Percentiles rank a stretch among this genome's conserved stretches.
These are phyloP conservation scores for Camellia granthamiana DNA, from an alignment of 148 eudicot genomes.

Conservation along the genomic window DNA sequence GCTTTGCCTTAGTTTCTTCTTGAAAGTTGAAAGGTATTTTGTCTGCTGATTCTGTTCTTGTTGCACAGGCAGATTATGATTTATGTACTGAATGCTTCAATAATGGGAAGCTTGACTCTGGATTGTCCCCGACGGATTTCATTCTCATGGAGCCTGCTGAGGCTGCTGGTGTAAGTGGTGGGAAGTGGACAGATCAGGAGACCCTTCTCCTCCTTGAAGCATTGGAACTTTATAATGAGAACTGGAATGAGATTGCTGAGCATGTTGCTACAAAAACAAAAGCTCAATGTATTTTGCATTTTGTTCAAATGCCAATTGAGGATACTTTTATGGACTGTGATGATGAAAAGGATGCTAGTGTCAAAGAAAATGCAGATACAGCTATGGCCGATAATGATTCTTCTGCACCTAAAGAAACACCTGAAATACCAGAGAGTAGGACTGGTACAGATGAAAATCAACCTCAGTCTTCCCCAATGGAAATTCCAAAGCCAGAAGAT, in stretches of 20 bases:
- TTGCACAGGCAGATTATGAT: slow-evolving; percentile 93
- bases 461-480: slow-evolving; percentile 36
- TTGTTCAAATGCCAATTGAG: slow-evolving; percentile 97
- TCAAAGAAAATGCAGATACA: slow-evolving; percentile 44
- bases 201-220: slow-evolving; percentile 97
- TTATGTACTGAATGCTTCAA: slow-evolving; percentile 90
- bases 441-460: slow-evolving; percentile 27
- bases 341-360: slow-evolving; percentile 31
- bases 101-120: slow-evolving; percentile 83
- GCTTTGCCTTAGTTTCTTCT: neutral
- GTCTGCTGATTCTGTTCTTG: slow-evolving; percentile 26
- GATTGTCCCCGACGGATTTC: slow-evolving; percentile 89
- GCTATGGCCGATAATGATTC: slow-evolving; percentile 29
- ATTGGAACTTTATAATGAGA: slow-evolving; percentile 81
- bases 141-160: slow-evolving; percentile 98
- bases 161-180: slow-evolving; percentile 82
- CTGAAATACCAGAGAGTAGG: slow-evolving; percentile 43
- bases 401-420: slow-evolving; percentile 40
- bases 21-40: neutral
- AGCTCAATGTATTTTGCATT: slow-evolving; percentile 95
- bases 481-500: slow-evolving; percentile 39
- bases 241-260: slow-evolving; percentile 99
- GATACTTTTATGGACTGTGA: slow-evolving; percentile 63
- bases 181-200: slow-evolving; percentile 99
- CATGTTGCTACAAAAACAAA: slow-evolving; percentile 98